Conservation (phyloP, 805 yeast species). For the Starmera dryadoides region DNA sequence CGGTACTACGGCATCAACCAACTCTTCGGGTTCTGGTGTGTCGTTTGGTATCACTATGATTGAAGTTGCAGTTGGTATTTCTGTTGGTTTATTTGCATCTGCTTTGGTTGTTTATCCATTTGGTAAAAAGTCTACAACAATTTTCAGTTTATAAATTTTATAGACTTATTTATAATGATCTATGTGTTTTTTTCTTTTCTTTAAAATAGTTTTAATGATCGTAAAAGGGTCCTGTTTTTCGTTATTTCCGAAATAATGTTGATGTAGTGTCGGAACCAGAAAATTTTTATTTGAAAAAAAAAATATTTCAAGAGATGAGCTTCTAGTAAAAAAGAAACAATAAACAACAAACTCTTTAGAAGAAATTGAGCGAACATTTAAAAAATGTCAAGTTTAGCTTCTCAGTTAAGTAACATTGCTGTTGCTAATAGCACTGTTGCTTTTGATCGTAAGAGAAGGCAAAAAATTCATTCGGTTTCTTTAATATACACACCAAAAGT, state of each 20-base stretch:
- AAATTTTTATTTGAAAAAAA: not conserved
- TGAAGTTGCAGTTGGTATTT: conserved; percentile 87
- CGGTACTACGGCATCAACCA: conserved; percentile 19
- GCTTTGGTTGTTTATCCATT: conserved; percentile 87
- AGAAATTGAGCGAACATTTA: not conserved
- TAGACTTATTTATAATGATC: too few relatives aligned
- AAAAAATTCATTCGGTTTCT: conserved; percentile 83
- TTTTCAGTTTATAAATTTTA: conserved; percentile 74
- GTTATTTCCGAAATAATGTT: too few relatives aligned
- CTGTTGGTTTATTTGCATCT: conserved; percentile 89
- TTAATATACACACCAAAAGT: conserved; percentile 76
- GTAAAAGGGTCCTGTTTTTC: too few relatives aligned
- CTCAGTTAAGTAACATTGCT: conserved; percentile 71
- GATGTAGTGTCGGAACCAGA: not conserved
- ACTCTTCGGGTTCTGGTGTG: conserved; percentile 22
- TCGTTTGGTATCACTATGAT: conserved; percentile 83
- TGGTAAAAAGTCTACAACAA: conserved; percentile 82
- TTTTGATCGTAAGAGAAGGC: conserved; percentile 78
- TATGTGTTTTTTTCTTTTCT: not conserved
- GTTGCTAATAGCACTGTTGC: conserved; percentile 63
- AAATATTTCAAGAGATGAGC: conserved; percentile 1
- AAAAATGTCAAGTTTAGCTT: conserved; percentile 61
- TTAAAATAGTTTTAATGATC: too few relatives aligned
- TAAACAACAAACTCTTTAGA: not conserved
- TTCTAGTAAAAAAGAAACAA: not conserved